These are phyloP conservation scores for Postia placenta DNA, from an alignment of 768 basidiomycete species.

Conservation along the genomic window DNA sequence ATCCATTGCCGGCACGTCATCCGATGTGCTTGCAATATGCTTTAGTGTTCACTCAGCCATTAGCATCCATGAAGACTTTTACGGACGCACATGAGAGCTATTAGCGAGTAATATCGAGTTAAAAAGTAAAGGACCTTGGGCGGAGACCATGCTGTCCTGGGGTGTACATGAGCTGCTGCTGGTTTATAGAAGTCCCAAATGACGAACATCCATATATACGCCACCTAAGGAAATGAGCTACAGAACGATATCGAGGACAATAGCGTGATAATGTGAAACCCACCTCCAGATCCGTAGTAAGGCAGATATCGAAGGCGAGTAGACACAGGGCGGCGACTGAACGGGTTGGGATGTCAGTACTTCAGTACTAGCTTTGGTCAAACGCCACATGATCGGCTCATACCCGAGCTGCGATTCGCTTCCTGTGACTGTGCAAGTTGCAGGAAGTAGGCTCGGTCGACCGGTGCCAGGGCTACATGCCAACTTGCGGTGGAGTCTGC, in stretches of 20 bases:
- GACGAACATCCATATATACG: slow-evolving; percentile 10
- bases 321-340: slow-evolving; percentile 11
- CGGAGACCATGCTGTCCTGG: slow-evolving; percentile 9
- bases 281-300: slow-evolving; percentile 12
- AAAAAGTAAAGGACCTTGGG: slow-evolving; percentile 9
- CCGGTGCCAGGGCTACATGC: not conserved
- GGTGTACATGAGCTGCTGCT: not conserved
- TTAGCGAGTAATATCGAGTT: slow-evolving; percentile 11
- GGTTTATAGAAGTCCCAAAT: no score
- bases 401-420: slow-evolving; percentile 6
- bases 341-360: not conserved
- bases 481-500: no score
- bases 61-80: not conserved
- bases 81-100: slow-evolving; percentile 10
- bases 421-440: not conserved
- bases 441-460: not conserved
- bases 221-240: not conserved
- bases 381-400: not conserved
- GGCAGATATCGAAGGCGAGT: slow-evolving; percentile 9
- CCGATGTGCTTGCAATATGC: slow-evolving; percentile 4
- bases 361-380: not conserved
- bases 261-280: not conserved
- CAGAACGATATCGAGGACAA: no score
- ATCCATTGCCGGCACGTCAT: slow-evolving; percentile 12
- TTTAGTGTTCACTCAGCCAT: not conserved